Conservation (phyloP, 148 eudicot genomes). For the Dianthus caryophyllus region DNA sequence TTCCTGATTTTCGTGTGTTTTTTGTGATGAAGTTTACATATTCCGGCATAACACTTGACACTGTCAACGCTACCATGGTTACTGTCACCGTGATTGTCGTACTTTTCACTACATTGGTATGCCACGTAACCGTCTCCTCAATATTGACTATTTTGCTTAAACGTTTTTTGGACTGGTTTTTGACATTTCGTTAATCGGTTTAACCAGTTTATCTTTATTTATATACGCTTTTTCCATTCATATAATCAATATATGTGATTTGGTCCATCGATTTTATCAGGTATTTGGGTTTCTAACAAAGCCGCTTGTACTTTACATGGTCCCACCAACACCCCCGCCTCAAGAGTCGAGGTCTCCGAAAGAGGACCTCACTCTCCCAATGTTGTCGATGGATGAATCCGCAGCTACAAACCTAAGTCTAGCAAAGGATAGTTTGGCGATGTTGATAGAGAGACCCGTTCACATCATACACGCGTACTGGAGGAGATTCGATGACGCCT, state of each 20-base stretch:
- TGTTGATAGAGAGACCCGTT: constrained; percentile 84
- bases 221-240: too few relatives aligned
- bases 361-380: constrained; percentile 68
- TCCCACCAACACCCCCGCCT: constrained; percentile 35
- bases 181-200: neutral
- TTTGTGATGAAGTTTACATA: constrained; percentile 62
- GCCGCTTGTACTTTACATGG: constrained; percentile 61
- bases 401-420: constrained; percentile 51
- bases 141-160: neutral
- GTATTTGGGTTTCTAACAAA: constrained; percentile 86
- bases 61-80: constrained; percentile 76
- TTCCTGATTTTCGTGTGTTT: constrained; percentile 3
- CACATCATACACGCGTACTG: constrained; percentile 82
- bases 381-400: constrained; percentile 74
- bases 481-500: constrained; percentile 82
- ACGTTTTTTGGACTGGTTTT: neutral
- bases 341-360: constrained; percentile 50
- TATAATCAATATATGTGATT: too few relatives aligned
- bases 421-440: constrained; percentile 65
- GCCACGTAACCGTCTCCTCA: neutral
- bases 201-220: too few relatives aligned
- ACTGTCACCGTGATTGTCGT: constrained; percentile 72
- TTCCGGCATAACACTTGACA: constrained; percentile 67
- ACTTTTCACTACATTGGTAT: constrained; percentile 82
- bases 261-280: too few relatives aligned